Evolutionary conservation across 106 monocot species (phyloP).

Genomic region (Acanthochlamys bracteata): DNA sequence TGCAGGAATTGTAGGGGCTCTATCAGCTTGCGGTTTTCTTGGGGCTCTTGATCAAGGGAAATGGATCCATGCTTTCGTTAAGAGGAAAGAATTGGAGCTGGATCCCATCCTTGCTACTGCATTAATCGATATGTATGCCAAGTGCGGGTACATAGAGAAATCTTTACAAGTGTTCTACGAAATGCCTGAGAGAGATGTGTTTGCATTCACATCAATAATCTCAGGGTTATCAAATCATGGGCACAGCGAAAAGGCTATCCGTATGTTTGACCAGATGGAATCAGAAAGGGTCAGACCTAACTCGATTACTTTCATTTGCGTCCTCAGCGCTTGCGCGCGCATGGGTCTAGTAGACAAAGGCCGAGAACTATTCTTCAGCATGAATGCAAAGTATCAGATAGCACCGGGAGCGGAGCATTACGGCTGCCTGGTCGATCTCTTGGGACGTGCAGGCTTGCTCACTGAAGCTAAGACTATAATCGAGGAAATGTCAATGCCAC

Average conservation of each 20-base stretch:
- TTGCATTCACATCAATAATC: constrained; percentile 73
- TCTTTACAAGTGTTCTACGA: constrained; percentile 43
- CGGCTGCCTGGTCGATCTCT: constrained; percentile 71
- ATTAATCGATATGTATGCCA: constrained; percentile 58
- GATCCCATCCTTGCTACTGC: constrained; percentile 47
- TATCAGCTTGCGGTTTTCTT: constrained; percentile 43
- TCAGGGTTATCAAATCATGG: constrained; percentile 71
- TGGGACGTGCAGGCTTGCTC: constrained; percentile 58
- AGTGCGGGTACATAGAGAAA: constrained; percentile 37
- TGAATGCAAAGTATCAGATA: constrained; percentile 37
- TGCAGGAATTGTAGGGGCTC: constrained; percentile 33
- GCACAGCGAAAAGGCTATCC: constrained; percentile 38
- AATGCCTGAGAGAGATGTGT: constrained; percentile 63
- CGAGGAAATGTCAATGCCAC: constrained; percentile 55
- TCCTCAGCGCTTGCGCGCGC: constrained; percentile 61
- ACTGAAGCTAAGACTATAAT: constrained; percentile 48
- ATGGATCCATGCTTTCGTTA: constrained; percentile 37
- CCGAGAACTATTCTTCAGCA: constrained; percentile 37
- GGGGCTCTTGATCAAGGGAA: constrained; percentile 51
- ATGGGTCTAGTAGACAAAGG: constrained; percentile 52
- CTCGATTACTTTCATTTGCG: constrained; percentile 70
- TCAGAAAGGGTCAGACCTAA: constrained; percentile 57
- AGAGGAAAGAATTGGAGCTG: constrained; percentile 20
- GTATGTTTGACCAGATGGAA: constrained; percentile 49
- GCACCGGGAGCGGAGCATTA: constrained; percentile 72